Base-by-base conservation (phyloP, 345 rosid species). In the Cardamine resedifolia region DNA sequence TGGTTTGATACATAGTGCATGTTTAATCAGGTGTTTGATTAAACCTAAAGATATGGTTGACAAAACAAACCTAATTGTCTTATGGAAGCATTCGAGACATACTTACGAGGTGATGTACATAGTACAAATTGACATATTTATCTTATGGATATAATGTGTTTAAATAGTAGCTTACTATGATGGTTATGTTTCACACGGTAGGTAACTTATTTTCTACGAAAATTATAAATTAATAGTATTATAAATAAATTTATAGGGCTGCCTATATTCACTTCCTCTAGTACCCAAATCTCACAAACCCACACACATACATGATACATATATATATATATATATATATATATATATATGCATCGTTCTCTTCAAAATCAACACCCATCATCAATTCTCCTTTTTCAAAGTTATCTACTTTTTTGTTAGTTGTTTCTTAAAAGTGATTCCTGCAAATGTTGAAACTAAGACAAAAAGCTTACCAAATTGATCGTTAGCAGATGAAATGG, bases 361-460 rank as follows among this genome's bases (percentile, higher is more conserved):
- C 16, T 56, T 60, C 57, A 43, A 60, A 30, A 24, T 38, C 34
- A 61, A 41, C 20, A 34, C 39, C 28, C 53, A 44, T n/a, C 31
- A 31, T 51, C 16, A 61, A 33, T 44, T 18, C 33, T 55, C 27
- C 23, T 57, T 69, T 73, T 47, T 27, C 58, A 75, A 68, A 75
- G n/a, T 75, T 61, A 62, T 75, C 74, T 52, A 64, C 74, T 23
- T 63, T 63, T 69, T 58, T 19, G 71, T 28, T 60, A 74, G 53
- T 51, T 60, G 34, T 62, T 75, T 61, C 73, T 69, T 11, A 10
- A 76, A 76, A 76, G 38, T 38, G 75, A 76, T 76, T 70, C 62
- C 61, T 57, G 75, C 43, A 76, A 64, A 64, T 76, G 71, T 64
- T 56, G 56, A 48, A 70, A 64, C 23, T 65, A 64, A 56, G 71